Base-by-base conservation (phyloP, 78 protist species). In the Isochrysis galbana region DNA sequence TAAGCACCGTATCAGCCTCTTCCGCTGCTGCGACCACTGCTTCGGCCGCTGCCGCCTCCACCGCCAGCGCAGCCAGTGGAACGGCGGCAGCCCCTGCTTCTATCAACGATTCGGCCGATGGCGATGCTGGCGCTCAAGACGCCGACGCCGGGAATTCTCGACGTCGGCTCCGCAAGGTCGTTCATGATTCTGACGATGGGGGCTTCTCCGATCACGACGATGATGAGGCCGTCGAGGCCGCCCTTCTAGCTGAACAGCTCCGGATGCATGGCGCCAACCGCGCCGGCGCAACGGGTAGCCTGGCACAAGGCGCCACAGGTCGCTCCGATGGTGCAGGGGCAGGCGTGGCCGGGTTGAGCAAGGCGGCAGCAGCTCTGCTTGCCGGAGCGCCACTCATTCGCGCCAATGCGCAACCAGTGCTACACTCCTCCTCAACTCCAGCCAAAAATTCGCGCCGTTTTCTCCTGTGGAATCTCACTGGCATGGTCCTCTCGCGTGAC, bases 171-270 rank as follows among this genome's bases (percentile, higher is more conserved):
- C 80, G 80, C 80, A 70, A 39, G 84, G 84, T 77, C 48, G 32
- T 39, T 23, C 84, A 77, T 46, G 84, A 77, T 14, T 77, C 84
- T 42, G 84, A 77, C 84, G 84, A 77, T 46, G 84, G 84, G 48
- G 84, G 84, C 47, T 77, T 77, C 21, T 39, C 47, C 46, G 87
- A 78, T 34, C 51, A 80, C 55, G 88, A 80, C 39, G 55, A 80
- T 51, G 88, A 80, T 38, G 88, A 42, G 47, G 55, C 88, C 29
- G 47, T 17, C 41, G 88, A 80, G 54, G 88, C 88, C 61, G 88
- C 88, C 26, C 2, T 44, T 17, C 55, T 44, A 22, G 88, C 54
- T 10, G 88, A 32, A 21, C 55, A 77, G 47, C 10, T 77, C 84
- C 34, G 39, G 84, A 2, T 0, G 47, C 44, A 36, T 29, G 84